Evolutionary conservation across 1,139 yeast species (phyloP), one percentile per base, ranked within the genome.

Genomic region (Diutina mesorugosa): DNA sequence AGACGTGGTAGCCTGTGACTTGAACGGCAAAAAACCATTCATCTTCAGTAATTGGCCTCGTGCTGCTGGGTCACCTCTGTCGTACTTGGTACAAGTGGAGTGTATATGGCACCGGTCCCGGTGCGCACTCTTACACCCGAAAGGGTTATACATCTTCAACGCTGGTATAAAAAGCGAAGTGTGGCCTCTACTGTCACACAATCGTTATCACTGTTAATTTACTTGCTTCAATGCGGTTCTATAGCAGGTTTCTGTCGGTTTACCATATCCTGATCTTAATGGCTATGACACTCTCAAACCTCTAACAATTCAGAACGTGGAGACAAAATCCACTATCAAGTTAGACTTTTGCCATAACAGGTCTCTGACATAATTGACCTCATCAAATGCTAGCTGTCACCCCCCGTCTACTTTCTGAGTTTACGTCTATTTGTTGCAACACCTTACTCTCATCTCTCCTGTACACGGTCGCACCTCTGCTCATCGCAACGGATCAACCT

Each of bases 11-110:
- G 53, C 53, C 45, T 16, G 45, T 12, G 53, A 30, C 32, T 50
- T 50, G 16, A 50, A 50, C 28, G 53, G 53, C n/a, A 50, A 32
- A n/a, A 50, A 50, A 8, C 53, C 53, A 30, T 32, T 50, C 53
- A 50, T 50, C 26, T 45, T 45, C 41, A 5, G n/a, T 35, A 35
- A 35, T 10, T 35, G 41, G 41, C 41, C 41, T 35, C 41, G 41
- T 35, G 14, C 41, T 10, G 14, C 14, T 8, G 41, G 41, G 41
- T 35, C 41, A 35, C 41, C 14, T 35, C n/a, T 35, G 6, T 8
- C 14, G 41, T 10, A 35, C 41, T n/a, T 35, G 6, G 14, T 35
- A 35, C 41, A 5, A 10, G 41, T n/a, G 41, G 41, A 35, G 41
- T 35, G 41, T 35, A 35, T 35, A 35, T 35, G 41, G 41, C n/a